Base-by-base conservation (phyloP, 176 grass and related monocot species). In the Oryza coarctata region DNA sequence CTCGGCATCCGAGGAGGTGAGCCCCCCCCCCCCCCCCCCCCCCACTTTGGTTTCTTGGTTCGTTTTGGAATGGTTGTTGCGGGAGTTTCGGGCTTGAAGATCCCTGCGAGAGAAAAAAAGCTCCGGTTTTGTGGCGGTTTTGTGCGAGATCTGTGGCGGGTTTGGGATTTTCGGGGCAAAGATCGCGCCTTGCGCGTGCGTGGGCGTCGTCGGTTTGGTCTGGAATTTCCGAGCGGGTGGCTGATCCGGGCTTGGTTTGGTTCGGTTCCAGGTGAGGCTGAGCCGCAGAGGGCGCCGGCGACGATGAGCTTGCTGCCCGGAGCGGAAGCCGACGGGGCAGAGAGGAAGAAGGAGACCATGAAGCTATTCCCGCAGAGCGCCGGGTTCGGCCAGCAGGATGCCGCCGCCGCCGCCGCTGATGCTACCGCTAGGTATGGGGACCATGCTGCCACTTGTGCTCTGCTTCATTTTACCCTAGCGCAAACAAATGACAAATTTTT, bases 321-420 rank as follows among this genome's bases (percentile, higher is more conserved):
- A n/a, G 73, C 87, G 32, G 82, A 70, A 20, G 83, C 75, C 65
- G 81, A 91, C 29, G 38, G 77, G 81, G 63, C 84, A 12, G 78
- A 49, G 68, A 87, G 70, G 65, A 88, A 73, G 76, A 87, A 89
- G 89, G 86, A 88, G 62, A 90, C 80, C 49, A 91, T 93, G 91
- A 89, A 91, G 78, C 80, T 99, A 12, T 95, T 99, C 90, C 93
- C 96, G 26, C 96, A 99, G 89, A 81, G 85, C 57, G 73, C 86
- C 45, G 94, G 88, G 38, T 89, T 93, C 63, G 83, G 80, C 73
- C 23, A 36, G 78, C 67, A 86, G 67, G 88, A 79, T 20, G 79
- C 63, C 27, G 45, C 80, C 14, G 55, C 73, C 29, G 41, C 81
- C 27, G n/a, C n/a, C n/a, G n/a, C n/a, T n/a, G 68, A 73, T 62